Evolutionary conservation across 2,329 filamentous ascomycete genomes (phyloP).

Genomic region (Nectriaceae sp.): DNA sequence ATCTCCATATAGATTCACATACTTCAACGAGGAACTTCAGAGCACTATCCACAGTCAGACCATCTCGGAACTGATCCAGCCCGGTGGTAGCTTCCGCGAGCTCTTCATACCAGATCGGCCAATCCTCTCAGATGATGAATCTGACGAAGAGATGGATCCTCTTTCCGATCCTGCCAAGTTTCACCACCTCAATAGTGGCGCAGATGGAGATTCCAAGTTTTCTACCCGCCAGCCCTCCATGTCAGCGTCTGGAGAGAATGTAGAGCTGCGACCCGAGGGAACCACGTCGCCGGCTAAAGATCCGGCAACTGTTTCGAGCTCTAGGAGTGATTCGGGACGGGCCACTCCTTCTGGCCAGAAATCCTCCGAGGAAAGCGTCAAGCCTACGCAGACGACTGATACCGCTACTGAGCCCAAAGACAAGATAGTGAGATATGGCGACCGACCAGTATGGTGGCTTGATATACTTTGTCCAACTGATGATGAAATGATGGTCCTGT

Average conservation of each 20-base stretch:
- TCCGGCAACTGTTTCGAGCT: conserved; percentile 31
- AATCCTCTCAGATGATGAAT: conserved; percentile 71
- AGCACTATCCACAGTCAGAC: conserved; percentile 96
- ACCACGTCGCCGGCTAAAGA: conserved; percentile 33
- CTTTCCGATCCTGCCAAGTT: conserved; percentile 29
- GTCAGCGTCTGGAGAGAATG: conserved; percentile 29
- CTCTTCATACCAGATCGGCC: conserved; percentile 89
- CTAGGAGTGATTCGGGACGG: conserved; percentile 42
- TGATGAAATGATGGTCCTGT: conserved; percentile 90
- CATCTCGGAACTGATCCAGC: conserved; percentile 88
- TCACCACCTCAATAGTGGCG: conserved; percentile 23
- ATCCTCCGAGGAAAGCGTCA: conserved; percentile 33
- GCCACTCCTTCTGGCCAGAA: conserved; percentile 50
- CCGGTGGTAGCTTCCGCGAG: conserved; percentile 80
- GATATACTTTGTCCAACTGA: conserved; percentile 91
- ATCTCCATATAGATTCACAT: conserved; percentile 91
- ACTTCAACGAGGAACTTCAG: conserved; percentile 96
- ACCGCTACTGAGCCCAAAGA: conserved; percentile 24
- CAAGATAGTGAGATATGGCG: conserved; percentile 65
- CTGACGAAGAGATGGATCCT: conserved; percentile 61
- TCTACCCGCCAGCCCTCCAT: conserved; percentile 50
- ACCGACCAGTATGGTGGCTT: conserved; percentile 94
- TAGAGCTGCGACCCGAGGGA: conserved; percentile 19
- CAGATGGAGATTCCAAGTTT: conserved; percentile 43
- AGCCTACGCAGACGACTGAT: conserved; percentile 15